Evolutionary conservation across 192 early-diverging fungal genomes (phyloP).

Genomic region (Pilobolus umbonatus): DNA sequence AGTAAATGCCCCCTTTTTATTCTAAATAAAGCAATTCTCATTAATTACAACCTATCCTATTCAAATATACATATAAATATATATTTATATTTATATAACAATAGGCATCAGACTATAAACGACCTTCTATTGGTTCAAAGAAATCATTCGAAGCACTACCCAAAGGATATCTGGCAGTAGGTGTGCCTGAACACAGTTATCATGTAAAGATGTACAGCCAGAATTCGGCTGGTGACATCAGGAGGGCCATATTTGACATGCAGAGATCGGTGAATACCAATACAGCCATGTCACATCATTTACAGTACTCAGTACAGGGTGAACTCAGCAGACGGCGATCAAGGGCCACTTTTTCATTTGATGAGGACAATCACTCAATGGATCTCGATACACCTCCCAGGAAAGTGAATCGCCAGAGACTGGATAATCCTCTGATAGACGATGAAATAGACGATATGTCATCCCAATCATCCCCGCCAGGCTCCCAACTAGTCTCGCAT

Average conservation of each 20-base stretch:
- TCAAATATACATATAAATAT: no score
- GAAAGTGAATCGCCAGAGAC: conserved; percentile 1
- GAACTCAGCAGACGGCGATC: conserved; percentile 10
- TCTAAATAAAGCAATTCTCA: no score
- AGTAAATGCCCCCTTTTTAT: background rate
- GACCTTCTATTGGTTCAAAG: background rate
- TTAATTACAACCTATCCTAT: no score
- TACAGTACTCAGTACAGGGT: background rate
- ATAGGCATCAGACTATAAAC: no score
- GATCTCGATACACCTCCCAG: conserved; percentile 7
- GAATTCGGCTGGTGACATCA: conserved; percentile 6
- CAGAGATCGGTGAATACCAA: background rate
- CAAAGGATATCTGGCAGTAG: conserved; percentile 8
- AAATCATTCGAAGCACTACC: conserved; percentile 9
- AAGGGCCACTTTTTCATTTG: background rate
- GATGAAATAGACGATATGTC: conserved; percentile 16
- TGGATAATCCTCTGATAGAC: background rate
- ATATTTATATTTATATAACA: no score
- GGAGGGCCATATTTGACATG: conserved; percentile 11
- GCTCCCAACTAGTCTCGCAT: no score
- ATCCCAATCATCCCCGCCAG: conserved; percentile 6
- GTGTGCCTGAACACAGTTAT: background rate
- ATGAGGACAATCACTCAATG: conserved; percentile 5
- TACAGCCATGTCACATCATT: no score
- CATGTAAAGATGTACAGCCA: conserved; percentile 16